Evolutionary conservation across 306 rosid species (phyloP), one percentile per base, ranked within the genome.

Genomic region (Parietaria judaica): DNA sequence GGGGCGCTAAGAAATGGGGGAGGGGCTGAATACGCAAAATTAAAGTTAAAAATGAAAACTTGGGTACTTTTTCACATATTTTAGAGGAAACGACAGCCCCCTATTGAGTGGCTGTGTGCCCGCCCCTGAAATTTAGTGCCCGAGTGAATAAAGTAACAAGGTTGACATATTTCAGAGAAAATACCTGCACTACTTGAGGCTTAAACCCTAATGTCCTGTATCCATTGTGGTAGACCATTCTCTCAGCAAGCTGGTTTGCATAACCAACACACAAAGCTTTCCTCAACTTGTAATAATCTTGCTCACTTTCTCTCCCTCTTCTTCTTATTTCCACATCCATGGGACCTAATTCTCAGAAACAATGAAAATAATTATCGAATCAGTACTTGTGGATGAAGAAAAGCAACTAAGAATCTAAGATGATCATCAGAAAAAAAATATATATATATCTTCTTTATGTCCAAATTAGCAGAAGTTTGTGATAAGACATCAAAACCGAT

Each of bases 161-260:
- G n/a, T n/a, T n/a, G n/a, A n/a, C n/a, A n/a, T n/a, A n/a, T n/a
- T n/a, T n/a, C n/a, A 14, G 23, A 38, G 41, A n/a, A 23, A 46
- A 67, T 85, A 92, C 98, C 95, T 92, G 98, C 60, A 92, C 96
- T 56, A 84, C 83, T 82, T 86, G 98, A 67, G 90, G 80, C 70
- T 84, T 84, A 67, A 88, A 88, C 75, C 92, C 87, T 41, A 92
- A 79, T 65, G 95, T 92, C 74, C 95, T 82, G 78, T 85, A 92
- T 55, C 98, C 98, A 79, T 92, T 92, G 77, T 92, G 98, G 72
- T 86, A 84, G 66, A 92, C 64, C 87, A 86, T 92, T 79, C 98
- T 78, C 84, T 88, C 98, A 75, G 96, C 95, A 59, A 88, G 94
- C 77, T 92, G 98, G 83, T 72, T 92, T 11, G 96, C 98, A 84